Base-by-base conservation (phyloP, 345 rosid species). In the Sisymbrium altissimum region DNA sequence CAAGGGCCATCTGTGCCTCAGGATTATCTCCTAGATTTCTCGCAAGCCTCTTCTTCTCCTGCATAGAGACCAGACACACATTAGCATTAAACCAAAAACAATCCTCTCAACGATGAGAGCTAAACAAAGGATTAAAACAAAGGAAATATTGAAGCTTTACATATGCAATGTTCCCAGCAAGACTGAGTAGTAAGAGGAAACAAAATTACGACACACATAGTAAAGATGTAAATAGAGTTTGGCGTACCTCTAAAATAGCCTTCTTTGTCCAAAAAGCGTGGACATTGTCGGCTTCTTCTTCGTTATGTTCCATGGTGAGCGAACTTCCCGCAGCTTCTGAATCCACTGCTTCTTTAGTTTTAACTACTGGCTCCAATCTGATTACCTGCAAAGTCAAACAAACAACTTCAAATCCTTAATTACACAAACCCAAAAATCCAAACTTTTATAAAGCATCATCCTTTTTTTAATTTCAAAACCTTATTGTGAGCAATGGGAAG, bases 401-500 rank as follows among this genome's bases (percentile, higher is more conserved):
- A 48, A 33, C 27, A 52, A 3, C 38, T 13, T 30, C 19, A 75
- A 15, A 12, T 53, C 52, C 55, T 62, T 3, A n/a, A 40, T 52
- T 4, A 25, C 63, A 36, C 66, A 46, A 38, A 45, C 49, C 57
- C 40, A 36, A 65, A 27, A 56, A 23, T 25, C 5, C 55, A 19
- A 44, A 13, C 25, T 27, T 46, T 49, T 10, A 19, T 27, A 66
- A 11, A 41, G 4, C 43, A n/a, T 35, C 41, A 18, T 29, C n/a
- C 1, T 25, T 71, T 11, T n/a, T 12, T 40, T 13, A 38, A 40
- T 40, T 18, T 39, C 25, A 23, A 57, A 48, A 91, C 97, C 97
- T 89, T 94, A 56, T 89, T 82, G 57, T 88, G 66, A 76, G 93
- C 96, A 79, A 94, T 72, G 2, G 98, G 96, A 66, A 89, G 57